Base-by-base conservation (phyloP, 371 early-diverging fungal species). In the Mucor saturninus region DNA sequence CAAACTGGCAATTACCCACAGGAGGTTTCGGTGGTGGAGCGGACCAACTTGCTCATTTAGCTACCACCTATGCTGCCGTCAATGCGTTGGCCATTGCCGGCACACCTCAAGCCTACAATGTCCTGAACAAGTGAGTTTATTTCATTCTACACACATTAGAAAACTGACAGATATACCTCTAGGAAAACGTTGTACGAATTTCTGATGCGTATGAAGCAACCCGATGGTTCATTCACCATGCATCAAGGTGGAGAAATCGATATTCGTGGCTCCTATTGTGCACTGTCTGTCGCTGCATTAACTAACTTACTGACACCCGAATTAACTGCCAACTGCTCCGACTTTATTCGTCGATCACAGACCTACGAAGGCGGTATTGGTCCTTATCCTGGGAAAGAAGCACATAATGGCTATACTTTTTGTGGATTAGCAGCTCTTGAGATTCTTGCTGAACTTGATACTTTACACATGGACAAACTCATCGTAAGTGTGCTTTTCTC, bases 371-470 rank as follows among this genome's bases (percentile, higher is more conserved):
- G 99, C 11, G 99, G 99, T 2, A 84, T 98, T 52, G 95, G 94
- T 0, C 88, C 90, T 10, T 78, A 76, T 52, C 98, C 98, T 0
- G 93, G 92, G 3, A 86, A 89, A 10, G 99, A 99, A 71, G 98
- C 98, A 0, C 99, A 99, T 72, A 98, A 98, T 50, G 98, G 99
- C 0, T 98, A 98, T 74, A 93, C 96, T 0, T 95, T 92, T 62
- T 98, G 99, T 76, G 99, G 91, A 2, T 60, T 97, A 37, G 98
- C 98, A 0, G 93, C 97, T 0, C 71, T 96, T 72, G 90, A 89
- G 49, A 77, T 98, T 6, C 60, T 98, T 10, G 89, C 86, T 40
- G 75, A 80, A 32, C 74, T 87, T 14, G 73, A 88, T 43, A 14
- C 70, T 48, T 68, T 96, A 49, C 75, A 95, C 65, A 28, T 89